phyloP scores from a whole-genome alignment of 768 basidiomycete genomes.

The Hirschioporus abietinus region DNA sequence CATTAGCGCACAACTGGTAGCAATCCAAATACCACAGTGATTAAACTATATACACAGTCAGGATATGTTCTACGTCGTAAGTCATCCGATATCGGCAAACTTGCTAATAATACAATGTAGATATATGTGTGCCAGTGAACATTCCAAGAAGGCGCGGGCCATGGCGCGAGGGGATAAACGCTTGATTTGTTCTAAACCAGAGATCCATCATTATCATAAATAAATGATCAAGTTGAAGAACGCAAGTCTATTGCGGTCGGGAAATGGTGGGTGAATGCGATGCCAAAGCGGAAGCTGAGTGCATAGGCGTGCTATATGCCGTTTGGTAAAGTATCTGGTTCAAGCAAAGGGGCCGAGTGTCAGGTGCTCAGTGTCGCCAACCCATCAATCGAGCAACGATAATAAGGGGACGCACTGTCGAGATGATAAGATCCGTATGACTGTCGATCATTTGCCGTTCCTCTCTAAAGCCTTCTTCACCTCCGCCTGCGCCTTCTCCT shows the following conservation, averaged over 20 bases:
- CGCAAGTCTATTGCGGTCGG: background rate
- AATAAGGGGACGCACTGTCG: background rate
- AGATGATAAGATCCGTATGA: background rate
- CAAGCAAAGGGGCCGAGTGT: background rate
- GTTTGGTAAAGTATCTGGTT: background rate
- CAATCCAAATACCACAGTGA: background rate
- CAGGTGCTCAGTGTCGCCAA: background rate
- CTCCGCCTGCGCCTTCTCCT: slow-evolving; percentile 19
- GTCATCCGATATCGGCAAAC: background rate
- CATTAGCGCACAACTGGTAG: too few relatives aligned
- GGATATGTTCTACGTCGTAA: background rate
- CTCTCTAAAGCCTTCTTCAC: background rate
- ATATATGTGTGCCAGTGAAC: background rate
- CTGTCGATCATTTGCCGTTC: background rate
- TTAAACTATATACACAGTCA: background rate
- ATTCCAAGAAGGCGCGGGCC: too few relatives aligned
- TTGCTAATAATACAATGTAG: background rate
- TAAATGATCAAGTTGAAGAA: background rate
- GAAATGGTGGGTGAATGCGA: background rate
- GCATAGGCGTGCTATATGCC: too few relatives aligned
- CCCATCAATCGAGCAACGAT: background rate
- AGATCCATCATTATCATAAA: background rate
- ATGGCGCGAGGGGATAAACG: too few relatives aligned
- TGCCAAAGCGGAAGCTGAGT: background rate
- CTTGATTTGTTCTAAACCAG: too few relatives aligned